Conservation (phyloP, 371 early-diverging fungal genomes). For the Cokeromyces recurvatus region DNA sequence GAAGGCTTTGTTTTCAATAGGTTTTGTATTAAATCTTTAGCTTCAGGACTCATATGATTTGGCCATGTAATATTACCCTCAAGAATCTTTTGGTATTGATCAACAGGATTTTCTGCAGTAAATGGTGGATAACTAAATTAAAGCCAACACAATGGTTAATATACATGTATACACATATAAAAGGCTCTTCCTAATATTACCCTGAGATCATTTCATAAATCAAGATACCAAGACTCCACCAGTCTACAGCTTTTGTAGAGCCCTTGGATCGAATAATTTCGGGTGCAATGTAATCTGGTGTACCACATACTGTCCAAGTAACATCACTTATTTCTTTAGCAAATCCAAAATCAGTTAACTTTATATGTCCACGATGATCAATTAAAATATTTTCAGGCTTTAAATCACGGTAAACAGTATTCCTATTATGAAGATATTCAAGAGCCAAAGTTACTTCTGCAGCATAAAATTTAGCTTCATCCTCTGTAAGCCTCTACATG, state of each 20-base stretch:
- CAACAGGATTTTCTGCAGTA: slow-evolving; percentile 88
- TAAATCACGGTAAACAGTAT: slow-evolving; percentile 92
- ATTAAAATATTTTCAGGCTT: slow-evolving; percentile 94
- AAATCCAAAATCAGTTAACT: slow-evolving; percentile 99
- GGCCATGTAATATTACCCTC: slow-evolving; percentile 75
- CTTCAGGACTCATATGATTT: slow-evolving; percentile 71
- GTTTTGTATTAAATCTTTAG: slow-evolving; percentile 82
- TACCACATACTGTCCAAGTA: slow-evolving; percentile 91
- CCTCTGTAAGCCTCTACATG: slow-evolving; percentile 79
- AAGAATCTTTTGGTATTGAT: slow-evolving; percentile 89
- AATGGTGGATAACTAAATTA: slow-evolving; percentile 79
- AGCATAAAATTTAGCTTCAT: slow-evolving; percentile 79
- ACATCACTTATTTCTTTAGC: slow-evolving; percentile 74
- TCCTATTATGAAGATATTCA: slow-evolving; percentile 83
- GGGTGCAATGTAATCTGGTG: slow-evolving; percentile 96
- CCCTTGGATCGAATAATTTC: slow-evolving; percentile 89
- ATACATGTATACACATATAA: background rate
- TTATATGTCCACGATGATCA: slow-evolving; percentile 88
- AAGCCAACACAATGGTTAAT: too few species aligned
- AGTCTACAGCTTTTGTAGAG: slow-evolving; percentile 89
- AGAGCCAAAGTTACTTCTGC: slow-evolving; percentile 75
- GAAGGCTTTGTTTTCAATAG: slow-evolving; percentile 77
- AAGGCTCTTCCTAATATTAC: too few species aligned
- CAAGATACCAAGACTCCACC: slow-evolving; percentile 89
- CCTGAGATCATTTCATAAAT: slow-evolving; percentile 91